A percentile compares a stretch with the other conserved stretches of the same genome.
Evolutionary conservation across 2,329 filamentous ascomycete species (phyloP).

Genomic region (Sporothrix pseudoabietina): DNA sequence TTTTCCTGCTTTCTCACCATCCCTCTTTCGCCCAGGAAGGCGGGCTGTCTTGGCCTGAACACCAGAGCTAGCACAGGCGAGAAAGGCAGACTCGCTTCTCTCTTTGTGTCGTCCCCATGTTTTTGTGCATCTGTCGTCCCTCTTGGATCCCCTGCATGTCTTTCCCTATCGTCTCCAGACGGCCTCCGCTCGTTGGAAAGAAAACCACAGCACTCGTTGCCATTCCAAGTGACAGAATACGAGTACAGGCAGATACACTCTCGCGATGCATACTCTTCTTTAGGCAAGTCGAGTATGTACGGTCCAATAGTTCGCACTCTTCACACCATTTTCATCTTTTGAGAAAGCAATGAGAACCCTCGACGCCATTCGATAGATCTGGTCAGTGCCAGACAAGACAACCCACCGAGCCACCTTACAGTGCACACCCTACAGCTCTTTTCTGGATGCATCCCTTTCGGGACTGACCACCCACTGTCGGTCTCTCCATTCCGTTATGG

Average conservation of each 20-base stretch:
- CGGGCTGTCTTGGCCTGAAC: background rate
- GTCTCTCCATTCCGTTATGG: background rate
- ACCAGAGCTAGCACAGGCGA: background rate
- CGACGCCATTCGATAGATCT: background rate
- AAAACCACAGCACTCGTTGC: background rate
- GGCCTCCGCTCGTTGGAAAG: background rate
- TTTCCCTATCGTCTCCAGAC: background rate
- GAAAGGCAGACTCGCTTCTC: background rate
- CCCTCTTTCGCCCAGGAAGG: background rate
- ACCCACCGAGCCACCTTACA: background rate
- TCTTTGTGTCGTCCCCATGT: background rate
- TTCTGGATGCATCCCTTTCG: background rate
- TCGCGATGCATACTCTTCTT: constrained; percentile 24
- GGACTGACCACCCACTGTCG: background rate
- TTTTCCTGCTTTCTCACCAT: background rate
- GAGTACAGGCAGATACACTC: background rate
- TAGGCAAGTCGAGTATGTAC: no score
- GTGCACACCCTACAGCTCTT: no score
- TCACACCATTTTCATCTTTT: background rate
- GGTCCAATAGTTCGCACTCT: background rate
- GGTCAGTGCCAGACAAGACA: background rate
- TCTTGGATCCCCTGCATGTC: background rate
- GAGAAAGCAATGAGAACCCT: background rate
- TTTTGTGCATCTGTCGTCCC: background rate
- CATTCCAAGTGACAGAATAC: background rate